Conservation (phyloP, 306 rosid genomes). For the Glycine latifolia region DNA sequence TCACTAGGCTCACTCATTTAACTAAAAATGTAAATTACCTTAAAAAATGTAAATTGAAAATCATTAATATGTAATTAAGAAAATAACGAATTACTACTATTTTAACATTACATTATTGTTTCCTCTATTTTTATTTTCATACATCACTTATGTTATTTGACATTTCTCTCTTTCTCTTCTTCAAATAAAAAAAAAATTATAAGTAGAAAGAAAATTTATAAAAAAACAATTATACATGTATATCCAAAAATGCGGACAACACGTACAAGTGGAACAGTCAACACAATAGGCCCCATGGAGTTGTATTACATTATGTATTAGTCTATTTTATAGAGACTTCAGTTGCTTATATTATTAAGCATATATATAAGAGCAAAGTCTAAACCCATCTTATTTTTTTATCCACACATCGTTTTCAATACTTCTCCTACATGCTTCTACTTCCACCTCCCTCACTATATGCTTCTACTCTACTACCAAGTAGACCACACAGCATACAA, state of each 20-base stretch:
- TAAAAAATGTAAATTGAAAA: neutral
- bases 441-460: neutral
- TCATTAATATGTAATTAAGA: neutral
- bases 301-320: slow-evolving; percentile 23
- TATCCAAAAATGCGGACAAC: slow-evolving; percentile 6
- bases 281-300: slow-evolving; percentile 28
- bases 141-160: neutral
- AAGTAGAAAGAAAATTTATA: neutral
- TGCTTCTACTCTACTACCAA: neutral
- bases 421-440: slow-evolving; percentile 8
- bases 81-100: neutral
- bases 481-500: neutral
- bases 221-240: neutral
- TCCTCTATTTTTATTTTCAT: neutral
- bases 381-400: neutral
- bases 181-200: neutral
- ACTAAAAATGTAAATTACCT: neutral
- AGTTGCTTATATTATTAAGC: neutral
- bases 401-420: slow-evolving; percentile 36
- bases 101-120: neutral
- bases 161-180: neutral
- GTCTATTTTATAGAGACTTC: slow-evolving; percentile 31
- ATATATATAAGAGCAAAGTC: slow-evolving; percentile 27
- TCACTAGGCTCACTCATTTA: neutral
- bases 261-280: slow-evolving; percentile 15